Percentiles rank a stretch among this genome's conserved stretches.
Conservation (phyloP, 192 early-diverging fungal genomes). For the Coemansia sp. region DNA sequence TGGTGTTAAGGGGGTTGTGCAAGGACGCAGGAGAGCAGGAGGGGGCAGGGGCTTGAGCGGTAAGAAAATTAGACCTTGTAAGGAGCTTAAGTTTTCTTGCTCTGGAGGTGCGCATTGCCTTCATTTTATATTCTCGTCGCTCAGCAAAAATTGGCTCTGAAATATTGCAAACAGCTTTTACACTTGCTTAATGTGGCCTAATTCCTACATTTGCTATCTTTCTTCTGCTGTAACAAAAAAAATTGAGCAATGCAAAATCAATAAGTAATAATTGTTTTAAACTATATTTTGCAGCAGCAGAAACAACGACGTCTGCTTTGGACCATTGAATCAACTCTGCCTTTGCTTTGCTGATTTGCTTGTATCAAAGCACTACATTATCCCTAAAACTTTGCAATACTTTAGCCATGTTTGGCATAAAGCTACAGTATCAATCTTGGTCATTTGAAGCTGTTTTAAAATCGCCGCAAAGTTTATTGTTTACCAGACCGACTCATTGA, state of each 20-base stretch:
- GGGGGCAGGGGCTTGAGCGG: background rate
- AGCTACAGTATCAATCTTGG: too few species aligned
- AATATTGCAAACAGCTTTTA: background rate
- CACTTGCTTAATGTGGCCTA: too few species aligned
- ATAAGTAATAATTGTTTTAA: background rate
- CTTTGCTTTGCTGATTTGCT: too few species aligned
- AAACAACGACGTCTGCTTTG: background rate
- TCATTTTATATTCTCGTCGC: background rate
- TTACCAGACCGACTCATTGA: too few species aligned
- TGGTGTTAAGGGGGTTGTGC: background rate
- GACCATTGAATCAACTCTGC: too few species aligned
- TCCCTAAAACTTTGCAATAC: too few species aligned
- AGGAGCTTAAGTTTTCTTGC: background rate
- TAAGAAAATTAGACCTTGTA: constrained; percentile 6
- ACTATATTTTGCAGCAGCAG: background rate
- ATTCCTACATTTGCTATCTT: too few species aligned
- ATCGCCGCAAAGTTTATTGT: too few species aligned
- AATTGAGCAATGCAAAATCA: background rate
- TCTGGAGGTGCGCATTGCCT: background rate
- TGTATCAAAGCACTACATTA: too few species aligned
- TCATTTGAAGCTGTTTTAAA: too few species aligned
- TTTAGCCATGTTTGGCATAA: too few species aligned
- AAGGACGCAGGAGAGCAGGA: constrained; percentile 1
- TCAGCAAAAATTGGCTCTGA: too few species aligned
- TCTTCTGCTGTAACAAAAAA: background rate